phyloP scores from a whole-genome alignment of 192 early-diverging fungal species.

The Coemansia sp. region DNA sequence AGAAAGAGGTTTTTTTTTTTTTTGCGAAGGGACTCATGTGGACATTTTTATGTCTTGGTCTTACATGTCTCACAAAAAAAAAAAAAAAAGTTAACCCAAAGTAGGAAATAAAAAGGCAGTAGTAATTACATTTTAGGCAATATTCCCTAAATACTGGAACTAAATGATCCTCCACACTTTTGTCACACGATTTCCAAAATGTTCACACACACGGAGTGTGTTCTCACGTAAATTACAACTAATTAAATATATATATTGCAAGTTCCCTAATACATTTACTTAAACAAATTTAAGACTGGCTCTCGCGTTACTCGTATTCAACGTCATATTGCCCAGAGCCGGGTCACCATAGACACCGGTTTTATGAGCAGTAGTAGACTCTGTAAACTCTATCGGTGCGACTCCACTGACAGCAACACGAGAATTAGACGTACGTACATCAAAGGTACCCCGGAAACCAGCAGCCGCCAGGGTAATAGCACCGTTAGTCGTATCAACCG shows the following conservation, averaged over 20 bases:
- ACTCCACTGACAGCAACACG: conserved; percentile 7
- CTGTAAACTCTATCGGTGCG: not conserved
- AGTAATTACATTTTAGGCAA: too few species aligned
- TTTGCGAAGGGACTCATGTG: too few species aligned
- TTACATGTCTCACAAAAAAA: too few species aligned
- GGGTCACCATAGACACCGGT: conserved; percentile 15
- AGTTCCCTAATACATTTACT: not conserved
- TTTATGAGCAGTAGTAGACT: conserved; percentile 1
- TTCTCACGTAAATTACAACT: not conserved
- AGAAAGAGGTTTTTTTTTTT: too few species aligned
- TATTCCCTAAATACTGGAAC: too few species aligned
- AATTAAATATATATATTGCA: too few species aligned
- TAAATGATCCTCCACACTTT: too few species aligned
- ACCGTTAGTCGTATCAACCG: conserved; percentile 23
- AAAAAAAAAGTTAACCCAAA: too few species aligned
- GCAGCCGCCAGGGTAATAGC: not conserved
- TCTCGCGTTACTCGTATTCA: conserved; percentile 23
- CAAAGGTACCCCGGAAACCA: conserved; percentile 26
- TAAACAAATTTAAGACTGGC: conserved; percentile 14
- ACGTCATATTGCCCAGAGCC: conserved; percentile 8
- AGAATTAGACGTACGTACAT: conserved; percentile 29
- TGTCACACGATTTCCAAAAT: too few species aligned
- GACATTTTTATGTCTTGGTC: too few species aligned
- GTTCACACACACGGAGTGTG: not conserved
- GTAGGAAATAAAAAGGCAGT: too few species aligned